phyloP scores from a whole-genome alignment of 805 yeast species.

The Hanseniaspora hatyaiensis region DNA sequence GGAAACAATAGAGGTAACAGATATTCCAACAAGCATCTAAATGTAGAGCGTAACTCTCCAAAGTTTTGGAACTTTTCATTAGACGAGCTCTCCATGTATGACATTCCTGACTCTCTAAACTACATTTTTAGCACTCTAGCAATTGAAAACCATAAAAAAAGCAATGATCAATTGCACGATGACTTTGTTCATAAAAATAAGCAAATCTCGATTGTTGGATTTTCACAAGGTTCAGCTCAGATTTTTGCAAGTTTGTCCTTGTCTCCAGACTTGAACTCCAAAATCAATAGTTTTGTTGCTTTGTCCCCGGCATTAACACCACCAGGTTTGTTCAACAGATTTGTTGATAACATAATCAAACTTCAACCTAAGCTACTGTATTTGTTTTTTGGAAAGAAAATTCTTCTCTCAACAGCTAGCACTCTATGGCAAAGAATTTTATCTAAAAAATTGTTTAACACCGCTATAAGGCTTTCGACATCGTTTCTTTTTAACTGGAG shows the following conservation, averaged over 20 bases:
- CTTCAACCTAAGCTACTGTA: constrained; percentile 65
- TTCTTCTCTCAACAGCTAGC: constrained; percentile 60
- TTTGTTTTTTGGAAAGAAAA: constrained; percentile 59
- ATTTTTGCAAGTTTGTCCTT: constrained; percentile 71
- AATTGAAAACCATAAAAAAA: not conserved
- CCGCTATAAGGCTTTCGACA: constrained; percentile 60
- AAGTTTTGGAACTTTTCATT: constrained; percentile 80
- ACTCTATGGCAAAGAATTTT: constrained; percentile 55
- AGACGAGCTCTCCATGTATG: constrained; percentile 85
- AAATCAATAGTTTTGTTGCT: constrained; percentile 54
- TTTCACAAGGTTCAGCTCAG: constrained; percentile 90
- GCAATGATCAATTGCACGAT: not conserved
- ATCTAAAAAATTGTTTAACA: constrained; percentile 26
- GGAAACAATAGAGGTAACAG: constrained; percentile 91
- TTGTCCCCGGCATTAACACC: constrained; percentile 94
- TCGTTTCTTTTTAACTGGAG: constrained; percentile 68
- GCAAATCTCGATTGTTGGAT: constrained; percentile 58
- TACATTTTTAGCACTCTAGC: constrained; percentile 50
- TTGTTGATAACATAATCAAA: constrained; percentile 63
- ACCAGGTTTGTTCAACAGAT: constrained; percentile 61
- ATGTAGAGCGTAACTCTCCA: constrained; percentile 31
- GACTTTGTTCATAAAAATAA: constrained; percentile 17
- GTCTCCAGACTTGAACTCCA: constrained; percentile 49
- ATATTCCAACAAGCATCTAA: constrained; percentile 68
- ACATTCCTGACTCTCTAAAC: constrained; percentile 73